Conservation (phyloP, 1,284 basidiomycete genomes). For the Irpex sp. region DNA sequence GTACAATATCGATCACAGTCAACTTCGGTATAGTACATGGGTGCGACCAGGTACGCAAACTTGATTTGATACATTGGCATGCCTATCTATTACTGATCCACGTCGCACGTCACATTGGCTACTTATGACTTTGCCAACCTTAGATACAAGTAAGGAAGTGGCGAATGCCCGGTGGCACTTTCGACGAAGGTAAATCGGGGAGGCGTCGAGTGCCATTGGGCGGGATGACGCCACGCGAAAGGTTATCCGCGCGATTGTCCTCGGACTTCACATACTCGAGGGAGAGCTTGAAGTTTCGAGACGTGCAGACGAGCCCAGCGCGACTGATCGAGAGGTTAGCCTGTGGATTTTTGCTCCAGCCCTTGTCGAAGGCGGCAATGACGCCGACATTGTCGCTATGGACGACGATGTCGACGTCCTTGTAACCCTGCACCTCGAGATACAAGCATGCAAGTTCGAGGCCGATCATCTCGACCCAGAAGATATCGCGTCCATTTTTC, state of each 20-base stretch:
- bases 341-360: slow-evolving; percentile 27
- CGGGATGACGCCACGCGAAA: background rate
- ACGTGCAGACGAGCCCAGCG: slow-evolving; percentile 16
- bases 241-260: background rate
- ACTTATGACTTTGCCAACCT: too few species aligned
- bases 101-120: too few species aligned
- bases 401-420: slow-evolving; percentile 20
- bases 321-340: slow-evolving; percentile 24
- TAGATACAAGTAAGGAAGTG: too few species aligned
- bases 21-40: too few species aligned
- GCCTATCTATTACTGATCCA: too few species aligned
- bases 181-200: too few species aligned
- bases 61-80: too few species aligned
- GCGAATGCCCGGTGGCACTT: too few species aligned
- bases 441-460: slow-evolving; percentile 27
- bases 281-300: slow-evolving; percentile 21
- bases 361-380: slow-evolving; percentile 31
- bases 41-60: too few species aligned
- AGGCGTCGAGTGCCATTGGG: too few species aligned
- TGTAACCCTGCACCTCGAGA: slow-evolving; percentile 1
- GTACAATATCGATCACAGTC: too few species aligned
- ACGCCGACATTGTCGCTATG: slow-evolving; percentile 37
- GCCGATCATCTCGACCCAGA: slow-evolving; percentile 39
- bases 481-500: slow-evolving; percentile 25
- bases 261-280: background rate